Percentiles rank a stretch among this genome's conserved stretches.
Conservation (phyloP, 2,329 filamentous ascomycete genomes). For the Lachnellula suecica region DNA sequence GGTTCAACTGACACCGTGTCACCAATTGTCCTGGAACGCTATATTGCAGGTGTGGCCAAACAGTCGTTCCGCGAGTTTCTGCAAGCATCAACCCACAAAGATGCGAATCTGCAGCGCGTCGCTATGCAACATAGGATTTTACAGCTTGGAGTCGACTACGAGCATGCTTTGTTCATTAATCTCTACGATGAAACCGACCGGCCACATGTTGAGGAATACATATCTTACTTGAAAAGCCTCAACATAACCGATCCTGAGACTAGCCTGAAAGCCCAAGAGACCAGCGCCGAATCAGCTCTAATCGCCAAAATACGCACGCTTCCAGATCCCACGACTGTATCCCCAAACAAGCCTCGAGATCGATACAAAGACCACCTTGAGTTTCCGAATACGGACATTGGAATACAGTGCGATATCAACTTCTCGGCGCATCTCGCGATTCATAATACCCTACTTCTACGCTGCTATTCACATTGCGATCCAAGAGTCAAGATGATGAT, state of each 20-base stretch:
- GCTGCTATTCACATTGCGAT: constrained; percentile 81
- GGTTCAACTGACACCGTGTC: constrained; percentile 22
- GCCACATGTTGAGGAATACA: constrained; percentile 45
- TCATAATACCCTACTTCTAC: constrained; percentile 79
- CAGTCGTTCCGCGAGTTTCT: constrained; percentile 46
- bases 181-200: constrained; percentile 42
- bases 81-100: constrained; percentile 13
- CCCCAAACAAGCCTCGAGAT: constrained; percentile 50
- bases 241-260: constrained; percentile 32
- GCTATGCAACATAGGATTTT: constrained; percentile 48
- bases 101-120: constrained; percentile 37
- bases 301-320: constrained; percentile 29
- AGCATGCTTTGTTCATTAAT: constrained; percentile 49
- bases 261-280: constrained; percentile 1
- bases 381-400: constrained; percentile 73
- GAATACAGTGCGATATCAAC: constrained; percentile 91
- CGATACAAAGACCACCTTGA: constrained; percentile 63
- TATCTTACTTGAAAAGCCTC: constrained; percentile 45
- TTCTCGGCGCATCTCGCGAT: constrained; percentile 82
- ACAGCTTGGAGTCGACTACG: constrained; percentile 56
- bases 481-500: constrained; percentile 74
- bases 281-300: constrained; percentile 13
- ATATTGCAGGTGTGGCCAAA: constrained; percentile 52
- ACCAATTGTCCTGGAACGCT: constrained; percentile 40
- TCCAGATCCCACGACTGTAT: constrained; percentile 41